phyloP scores from a whole-genome alignment of 805 yeast genomes.

The Metschnikowia reukaufii region DNA sequence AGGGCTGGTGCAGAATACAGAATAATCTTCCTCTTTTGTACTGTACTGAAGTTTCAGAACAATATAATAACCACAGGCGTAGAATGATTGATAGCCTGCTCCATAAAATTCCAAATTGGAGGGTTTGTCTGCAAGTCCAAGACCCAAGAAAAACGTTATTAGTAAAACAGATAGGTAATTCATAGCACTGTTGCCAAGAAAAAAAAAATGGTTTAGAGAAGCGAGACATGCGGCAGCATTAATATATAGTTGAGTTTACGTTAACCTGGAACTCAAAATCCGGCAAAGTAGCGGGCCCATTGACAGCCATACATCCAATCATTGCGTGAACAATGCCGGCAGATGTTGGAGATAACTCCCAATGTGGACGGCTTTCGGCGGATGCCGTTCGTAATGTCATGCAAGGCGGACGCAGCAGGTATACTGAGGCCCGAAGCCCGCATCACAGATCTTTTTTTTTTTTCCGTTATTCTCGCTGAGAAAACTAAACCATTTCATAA shows the following conservation, averaged over 20 bases:
- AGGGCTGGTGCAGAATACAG: conserved; percentile 13
- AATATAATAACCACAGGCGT: conserved; percentile 13
- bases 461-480: too few relatives aligned
- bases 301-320: conserved; percentile 2
- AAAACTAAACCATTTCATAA: too few relatives aligned
- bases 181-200: conserved; percentile 8
- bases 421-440: too few relatives aligned
- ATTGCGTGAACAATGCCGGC: neutral
- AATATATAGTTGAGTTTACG: too few relatives aligned
- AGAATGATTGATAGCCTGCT: conserved; percentile 11
- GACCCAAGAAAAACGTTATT: conserved; percentile 3
- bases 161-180: neutral
- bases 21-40: conserved; percentile 6
- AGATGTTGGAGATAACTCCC: conserved; percentile 11
- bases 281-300: neutral
- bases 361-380: neutral
- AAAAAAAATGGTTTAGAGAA: neutral
- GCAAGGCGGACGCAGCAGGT: conserved; percentile 1
- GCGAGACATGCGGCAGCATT: too few relatives aligned
- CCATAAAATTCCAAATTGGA: conserved; percentile 10
- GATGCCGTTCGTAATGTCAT: conserved; percentile 1
- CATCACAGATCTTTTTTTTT: too few relatives aligned
- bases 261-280: neutral
- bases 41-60: conserved; percentile 8
- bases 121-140: conserved; percentile 13